Conservation (phyloP, 2,329 filamentous ascomycete genomes). For the Claviceps spartinae region DNA sequence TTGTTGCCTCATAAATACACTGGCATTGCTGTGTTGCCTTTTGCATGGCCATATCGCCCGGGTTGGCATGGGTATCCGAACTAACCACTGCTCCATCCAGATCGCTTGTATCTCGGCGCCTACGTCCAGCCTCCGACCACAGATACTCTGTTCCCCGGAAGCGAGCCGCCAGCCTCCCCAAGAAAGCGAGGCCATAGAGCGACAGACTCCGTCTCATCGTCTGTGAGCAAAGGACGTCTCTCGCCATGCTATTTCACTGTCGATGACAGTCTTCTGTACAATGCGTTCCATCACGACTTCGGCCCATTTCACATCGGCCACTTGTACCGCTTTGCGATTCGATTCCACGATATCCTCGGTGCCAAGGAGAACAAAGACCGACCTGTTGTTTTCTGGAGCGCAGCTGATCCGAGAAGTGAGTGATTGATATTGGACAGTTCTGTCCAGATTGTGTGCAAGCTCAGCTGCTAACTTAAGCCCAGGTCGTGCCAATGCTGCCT, state of each 20-base stretch:
- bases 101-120: constrained; percentile 87
- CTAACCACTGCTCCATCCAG: constrained; percentile 29
- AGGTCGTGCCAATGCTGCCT: constrained; percentile 88
- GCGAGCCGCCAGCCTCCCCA: constrained; percentile 46
- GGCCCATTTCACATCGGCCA: constrained; percentile 95
- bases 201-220: constrained; percentile 38
- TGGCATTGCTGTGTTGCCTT: too few species aligned
- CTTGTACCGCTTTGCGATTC: constrained; percentile 88
- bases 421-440: constrained; percentile 9
- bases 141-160: constrained; percentile 78
- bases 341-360: constrained; percentile 88
- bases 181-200: constrained; percentile 39
- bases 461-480: neutral
- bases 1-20: neutral
- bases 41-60: too few species aligned
- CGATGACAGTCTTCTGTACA: constrained; percentile 86
- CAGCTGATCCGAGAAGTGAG: constrained; percentile 78
- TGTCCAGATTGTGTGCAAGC: neutral
- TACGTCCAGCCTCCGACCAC: constrained; percentile 72
- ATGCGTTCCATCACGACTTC: constrained; percentile 97
- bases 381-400: constrained; percentile 92
- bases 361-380: constrained; percentile 81
- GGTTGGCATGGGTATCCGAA: too few species aligned
- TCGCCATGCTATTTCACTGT: constrained; percentile 90
- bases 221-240: constrained; percentile 18